A percentile compares a stretch with the other conserved stretches of the same genome.
Evolutionary conservation across 192 early-diverging fungal species (phyloP).

Genomic region (Podila epicladia): DNA sequence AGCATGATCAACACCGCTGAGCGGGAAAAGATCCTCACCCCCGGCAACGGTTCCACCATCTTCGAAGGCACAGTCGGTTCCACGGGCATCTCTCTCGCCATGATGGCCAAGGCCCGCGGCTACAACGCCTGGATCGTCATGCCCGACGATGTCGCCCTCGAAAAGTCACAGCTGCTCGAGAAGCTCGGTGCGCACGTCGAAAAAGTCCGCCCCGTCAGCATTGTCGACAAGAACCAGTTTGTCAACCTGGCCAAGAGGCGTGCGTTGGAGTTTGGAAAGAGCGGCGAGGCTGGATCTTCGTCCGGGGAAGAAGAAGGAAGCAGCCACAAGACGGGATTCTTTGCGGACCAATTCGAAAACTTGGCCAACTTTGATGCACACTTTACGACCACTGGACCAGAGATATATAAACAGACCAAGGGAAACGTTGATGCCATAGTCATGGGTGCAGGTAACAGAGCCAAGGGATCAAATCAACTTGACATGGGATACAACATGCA

Average conservation of each 20-base stretch:
- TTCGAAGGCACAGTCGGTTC: conserved; percentile 97
- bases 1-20: conserved; percentile 87
- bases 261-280: conserved; percentile 71
- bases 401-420: conserved; percentile 81
- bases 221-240: conserved; percentile 92
- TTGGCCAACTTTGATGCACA: conserved; percentile 84
- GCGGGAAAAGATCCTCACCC: conserved; percentile 67
- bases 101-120: conserved; percentile 88
- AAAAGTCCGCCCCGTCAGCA: conserved; percentile 89
- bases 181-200: conserved; percentile 90
- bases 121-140: conserved; percentile 96
- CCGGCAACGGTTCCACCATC: conserved; percentile 80
- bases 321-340: conserved; percentile 65
- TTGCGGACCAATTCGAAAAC: conserved; percentile 97
- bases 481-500: neutral
- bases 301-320: neutral
- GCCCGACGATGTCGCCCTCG: conserved; percentile 93
- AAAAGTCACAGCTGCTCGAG: conserved; percentile 89
- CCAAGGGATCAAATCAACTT: neutral
- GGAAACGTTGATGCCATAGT: conserved; percentile 86
- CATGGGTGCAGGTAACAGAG: conserved; percentile 77
- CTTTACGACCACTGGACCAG: conserved; percentile 87
- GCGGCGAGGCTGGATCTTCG: neutral
- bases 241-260: conserved; percentile 88
- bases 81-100: conserved; percentile 95